These are phyloP conservation scores for Pythium folliculosum DNA, from an alignment of 352 stramenopile genomes.

Conservation along the genomic window DNA sequence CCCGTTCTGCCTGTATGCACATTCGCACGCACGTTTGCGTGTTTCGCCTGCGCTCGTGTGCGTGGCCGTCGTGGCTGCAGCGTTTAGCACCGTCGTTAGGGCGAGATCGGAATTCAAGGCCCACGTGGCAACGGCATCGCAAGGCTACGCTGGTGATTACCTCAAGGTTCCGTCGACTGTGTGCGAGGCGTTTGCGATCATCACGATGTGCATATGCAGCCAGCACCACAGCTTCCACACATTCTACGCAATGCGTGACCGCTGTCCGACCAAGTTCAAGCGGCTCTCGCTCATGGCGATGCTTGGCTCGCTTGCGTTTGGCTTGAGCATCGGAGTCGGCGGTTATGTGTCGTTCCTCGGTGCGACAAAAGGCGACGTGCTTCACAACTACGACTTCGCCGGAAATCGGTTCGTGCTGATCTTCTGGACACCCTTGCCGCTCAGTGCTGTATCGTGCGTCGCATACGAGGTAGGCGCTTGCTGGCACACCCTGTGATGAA, in stretches of 20 bases:
- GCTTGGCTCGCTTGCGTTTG: slow-evolving; percentile 36
- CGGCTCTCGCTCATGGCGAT: slow-evolving; percentile 35
- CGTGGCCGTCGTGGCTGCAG: slow-evolving; percentile 32
- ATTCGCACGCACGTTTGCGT: slow-evolving; percentile 38
- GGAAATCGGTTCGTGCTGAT: slow-evolving; percentile 33
- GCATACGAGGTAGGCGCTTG: slow-evolving; percentile 41
- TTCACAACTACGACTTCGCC: slow-evolving; percentile 50
- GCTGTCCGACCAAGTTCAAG: slow-evolving; percentile 41
- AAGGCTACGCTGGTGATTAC: slow-evolving; percentile 45
- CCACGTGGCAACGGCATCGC: slow-evolving; percentile 29
- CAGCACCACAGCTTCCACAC: slow-evolving; percentile 63
- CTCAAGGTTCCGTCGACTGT: slow-evolving; percentile 49
- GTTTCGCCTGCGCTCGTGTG: slow-evolving; percentile 27
- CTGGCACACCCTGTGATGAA: neutral
- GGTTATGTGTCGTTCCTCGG: slow-evolving; percentile 57
- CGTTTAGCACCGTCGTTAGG: slow-evolving; percentile 36
- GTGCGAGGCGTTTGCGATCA: slow-evolving; percentile 48
- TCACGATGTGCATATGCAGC: slow-evolving; percentile 41
- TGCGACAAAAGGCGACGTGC: slow-evolving; percentile 41
- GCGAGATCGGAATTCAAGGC: slow-evolving; percentile 32
- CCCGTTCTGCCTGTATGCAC: slow-evolving; percentile 40
- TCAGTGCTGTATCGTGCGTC: slow-evolving; percentile 42
- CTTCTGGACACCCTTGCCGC: slow-evolving; percentile 51
- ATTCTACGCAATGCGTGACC: slow-evolving; percentile 47
- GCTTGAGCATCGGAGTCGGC: slow-evolving; percentile 44